Conservation (phyloP, 768 basidiomycete genomes). For the Rubroboletus satanas region DNA sequence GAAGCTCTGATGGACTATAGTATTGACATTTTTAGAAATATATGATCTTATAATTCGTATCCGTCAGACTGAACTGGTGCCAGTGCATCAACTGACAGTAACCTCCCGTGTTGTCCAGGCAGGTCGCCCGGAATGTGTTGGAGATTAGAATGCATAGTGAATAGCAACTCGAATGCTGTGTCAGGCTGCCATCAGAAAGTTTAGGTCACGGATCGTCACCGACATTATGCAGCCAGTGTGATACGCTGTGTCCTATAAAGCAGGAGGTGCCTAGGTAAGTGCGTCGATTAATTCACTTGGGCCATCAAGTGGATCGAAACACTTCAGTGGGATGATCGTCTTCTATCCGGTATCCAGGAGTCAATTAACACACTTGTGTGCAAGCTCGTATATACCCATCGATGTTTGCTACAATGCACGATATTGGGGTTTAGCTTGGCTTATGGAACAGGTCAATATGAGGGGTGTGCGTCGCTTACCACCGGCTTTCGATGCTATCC, state of each 20-base stretch:
- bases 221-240: too few relatives aligned
- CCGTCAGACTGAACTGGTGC: background rate
- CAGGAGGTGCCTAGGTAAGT: too few relatives aligned
- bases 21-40: background rate
- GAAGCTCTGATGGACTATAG: slow-evolving; percentile 46
- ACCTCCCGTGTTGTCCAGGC: too few relatives aligned
- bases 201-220: too few relatives aligned
- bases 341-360: too few relatives aligned
- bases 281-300: too few relatives aligned
- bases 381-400: background rate
- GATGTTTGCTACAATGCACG: background rate
- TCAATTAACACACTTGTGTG: background rate
- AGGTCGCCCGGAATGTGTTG: too few relatives aligned
- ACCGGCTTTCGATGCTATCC: background rate
- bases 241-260: too few relatives aligned
- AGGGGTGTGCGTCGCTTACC: background rate
- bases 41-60: background rate
- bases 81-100: background rate
- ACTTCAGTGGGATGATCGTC: background rate
- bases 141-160: too few relatives aligned
- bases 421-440: background rate
- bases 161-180: too few relatives aligned
- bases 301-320: background rate
- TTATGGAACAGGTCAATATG: background rate
- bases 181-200: too few relatives aligned